Percentiles rank a stretch among this genome's conserved stretches.
phyloP scores from a whole-genome alignment of 768 basidiomycete genomes.

The Hericium rajendrae region DNA sequence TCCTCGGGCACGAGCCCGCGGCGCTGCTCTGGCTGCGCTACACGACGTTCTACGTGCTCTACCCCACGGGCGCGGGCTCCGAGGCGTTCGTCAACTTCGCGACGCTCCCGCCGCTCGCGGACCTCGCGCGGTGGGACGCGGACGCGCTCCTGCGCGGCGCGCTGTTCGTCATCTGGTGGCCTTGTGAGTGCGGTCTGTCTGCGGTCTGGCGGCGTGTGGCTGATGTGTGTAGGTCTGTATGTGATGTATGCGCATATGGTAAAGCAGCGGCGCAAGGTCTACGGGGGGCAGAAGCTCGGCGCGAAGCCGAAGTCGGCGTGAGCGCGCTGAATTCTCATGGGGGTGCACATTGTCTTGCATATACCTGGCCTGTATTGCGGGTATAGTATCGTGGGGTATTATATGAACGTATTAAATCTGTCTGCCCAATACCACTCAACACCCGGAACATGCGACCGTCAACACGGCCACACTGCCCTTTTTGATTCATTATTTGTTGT shows the following conservation, averaged over 20 bases:
- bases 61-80: slow-evolving; percentile 84
- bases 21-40: slow-evolving; percentile 70
- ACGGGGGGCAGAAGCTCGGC: slow-evolving; percentile 31
- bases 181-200: slow-evolving; percentile 45
- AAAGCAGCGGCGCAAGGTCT: slow-evolving; percentile 43
- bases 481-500: slow-evolving; percentile 22
- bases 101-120: slow-evolving; percentile 50
- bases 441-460: too few relatives aligned
- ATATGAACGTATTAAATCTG: background rate
- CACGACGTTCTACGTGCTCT: slow-evolving; percentile 89
- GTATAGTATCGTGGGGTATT: background rate
- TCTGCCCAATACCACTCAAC: too few relatives aligned
- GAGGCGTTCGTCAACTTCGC: slow-evolving; percentile 81
- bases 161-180: slow-evolving; percentile 82
- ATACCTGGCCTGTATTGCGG: background rate
- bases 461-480: too few relatives aligned
- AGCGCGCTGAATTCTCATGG: background rate
- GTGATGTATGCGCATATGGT: slow-evolving; percentile 55
- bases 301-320: slow-evolving; percentile 25
- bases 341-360: too few relatives aligned
- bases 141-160: slow-evolving; percentile 28
- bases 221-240: slow-evolving; percentile 31
- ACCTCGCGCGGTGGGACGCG: slow-evolving; percentile 32
- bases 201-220: background rate
- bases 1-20: slow-evolving; percentile 43